These are phyloP conservation scores for Phytopythium sindhum DNA, from an alignment of 352 stramenopile genomes.

Conservation along the genomic window DNA sequence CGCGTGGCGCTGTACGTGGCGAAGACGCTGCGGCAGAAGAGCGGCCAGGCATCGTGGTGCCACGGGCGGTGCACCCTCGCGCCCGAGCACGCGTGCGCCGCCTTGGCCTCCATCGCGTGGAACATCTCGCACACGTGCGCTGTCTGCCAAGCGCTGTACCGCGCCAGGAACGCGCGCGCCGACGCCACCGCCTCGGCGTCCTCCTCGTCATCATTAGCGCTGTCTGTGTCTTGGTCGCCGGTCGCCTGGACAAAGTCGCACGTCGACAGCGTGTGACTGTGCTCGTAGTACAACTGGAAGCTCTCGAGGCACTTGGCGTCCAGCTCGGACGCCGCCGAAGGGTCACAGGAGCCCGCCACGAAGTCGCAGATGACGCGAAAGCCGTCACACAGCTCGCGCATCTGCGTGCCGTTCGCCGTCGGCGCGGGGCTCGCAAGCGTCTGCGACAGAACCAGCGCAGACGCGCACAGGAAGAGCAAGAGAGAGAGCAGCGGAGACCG, in stretches of 20 bases:
- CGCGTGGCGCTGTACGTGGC: slow-evolving; percentile 41
- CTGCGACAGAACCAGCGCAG: not conserved
- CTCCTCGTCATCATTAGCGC: slow-evolving; percentile 7
- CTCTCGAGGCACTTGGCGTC: slow-evolving; percentile 36
- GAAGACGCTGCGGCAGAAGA: slow-evolving; percentile 62
- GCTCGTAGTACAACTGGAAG: slow-evolving; percentile 49
- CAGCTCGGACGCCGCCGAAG: not conserved
- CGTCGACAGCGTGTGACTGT: slow-evolving; percentile 29
- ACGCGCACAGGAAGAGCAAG: not conserved
- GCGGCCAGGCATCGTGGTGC: slow-evolving; percentile 40
- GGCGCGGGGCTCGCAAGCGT: not conserved
- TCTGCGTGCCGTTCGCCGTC: slow-evolving; percentile 3
- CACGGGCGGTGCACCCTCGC: slow-evolving; percentile 36
- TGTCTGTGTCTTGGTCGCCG: slow-evolving; percentile 9
- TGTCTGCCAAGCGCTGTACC: slow-evolving; percentile 49
- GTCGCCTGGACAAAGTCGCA: slow-evolving; percentile 24
- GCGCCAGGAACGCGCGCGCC: slow-evolving; percentile 26
- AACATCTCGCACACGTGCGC: slow-evolving; percentile 45
- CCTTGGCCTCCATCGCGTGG: slow-evolving; percentile 43
- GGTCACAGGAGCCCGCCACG: slow-evolving; percentile 30
- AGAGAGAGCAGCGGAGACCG: not conserved
- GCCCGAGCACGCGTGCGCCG: slow-evolving; percentile 39
- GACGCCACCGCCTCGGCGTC: not conserved
- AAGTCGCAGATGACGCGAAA: slow-evolving; percentile 45
- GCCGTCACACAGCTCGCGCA: slow-evolving; percentile 27